Percentiles rank a stretch among this genome's conserved stretches.
Conservation (phyloP, 257 asterid species). For the Solanum sitiens region DNA sequence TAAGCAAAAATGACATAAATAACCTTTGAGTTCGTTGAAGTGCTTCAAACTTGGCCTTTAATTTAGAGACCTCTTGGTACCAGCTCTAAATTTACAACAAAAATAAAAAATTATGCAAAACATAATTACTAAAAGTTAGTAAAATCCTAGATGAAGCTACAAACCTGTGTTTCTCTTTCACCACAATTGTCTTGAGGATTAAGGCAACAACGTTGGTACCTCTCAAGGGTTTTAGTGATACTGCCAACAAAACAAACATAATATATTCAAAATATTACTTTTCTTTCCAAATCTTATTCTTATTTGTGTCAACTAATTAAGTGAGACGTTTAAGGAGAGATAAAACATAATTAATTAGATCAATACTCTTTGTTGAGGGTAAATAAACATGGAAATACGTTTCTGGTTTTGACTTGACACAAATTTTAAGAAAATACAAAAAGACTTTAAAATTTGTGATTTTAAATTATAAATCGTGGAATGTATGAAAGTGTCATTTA, state of each 20-base stretch:
- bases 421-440: neutral
- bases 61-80: conserved; percentile 73
- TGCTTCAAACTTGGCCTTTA: conserved; percentile 74
- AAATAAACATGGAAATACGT: too few species aligned
- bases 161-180: conserved; percentile 70
- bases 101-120: too few species aligned
- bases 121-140: too few species aligned
- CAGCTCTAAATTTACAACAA: conserved; percentile 42
- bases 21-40: conserved; percentile 91
- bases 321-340: neutral
- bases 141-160: neutral
- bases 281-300: neutral
- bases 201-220: conserved; percentile 74
- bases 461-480: neutral
- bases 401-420: neutral
- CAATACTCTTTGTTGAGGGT: neutral
- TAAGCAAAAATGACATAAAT: neutral
- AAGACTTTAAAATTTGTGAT: neutral
- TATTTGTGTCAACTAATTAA: neutral
- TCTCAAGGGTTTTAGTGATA: conserved; percentile 57
- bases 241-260: conserved; percentile 17
- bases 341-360: neutral
- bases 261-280: neutral
- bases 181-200: conserved; percentile 42
- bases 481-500: neutral